Evolutionary conservation across 192 early-diverging fungal genomes (phyloP), one percentile per base, ranked within the genome.

Genomic region (Coemansia sp.): DNA sequence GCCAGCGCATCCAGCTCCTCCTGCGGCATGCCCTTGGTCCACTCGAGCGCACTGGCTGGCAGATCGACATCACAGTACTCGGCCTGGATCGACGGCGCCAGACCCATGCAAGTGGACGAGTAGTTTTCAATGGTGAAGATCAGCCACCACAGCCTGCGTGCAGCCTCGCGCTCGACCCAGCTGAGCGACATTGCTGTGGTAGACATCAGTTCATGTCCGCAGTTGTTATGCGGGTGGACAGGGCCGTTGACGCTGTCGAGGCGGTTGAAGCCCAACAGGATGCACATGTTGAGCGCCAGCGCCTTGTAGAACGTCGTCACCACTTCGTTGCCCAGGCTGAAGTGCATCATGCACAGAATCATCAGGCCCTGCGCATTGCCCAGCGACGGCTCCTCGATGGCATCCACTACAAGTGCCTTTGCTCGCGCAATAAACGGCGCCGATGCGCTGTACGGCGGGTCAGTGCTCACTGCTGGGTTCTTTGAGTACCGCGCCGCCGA

Each of bases 81-180:
- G 30, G 77, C 77, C 62, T 80, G 77, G 47, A 80, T 71, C 62
- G 77, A 80, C 36, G 77, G 77, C 68, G 72, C 61, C 52, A 80
- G 56, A 0, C 71, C 71, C 68, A 80, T 64, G 61, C 72, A 80
- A 8, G 74, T 72, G 4, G 77, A 74, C 41, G 72, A 66, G 68
- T 80, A 80, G 77, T 80, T 80, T 28, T 80, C 77, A 33, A 80
- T 56, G 11, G 71, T 66, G 22, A 80, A 80, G 11, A 80, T 75
- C 13, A 64, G 70, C 77, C 77, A 80, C 77, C 77, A 80, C 62
- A 80, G 41, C n/a, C 77, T 61, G 22, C 77, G 67, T 31, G 72
- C 77, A n/a, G 72, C 64, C 62, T 80, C 77, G 34, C 72, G 77
- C 29, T 80, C 77, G 0, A 74, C 68, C 72, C 72, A 80, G 64